Base-by-base conservation (phyloP, 164 flowering plant genomes). In the Stephania yunnanensis region DNA sequence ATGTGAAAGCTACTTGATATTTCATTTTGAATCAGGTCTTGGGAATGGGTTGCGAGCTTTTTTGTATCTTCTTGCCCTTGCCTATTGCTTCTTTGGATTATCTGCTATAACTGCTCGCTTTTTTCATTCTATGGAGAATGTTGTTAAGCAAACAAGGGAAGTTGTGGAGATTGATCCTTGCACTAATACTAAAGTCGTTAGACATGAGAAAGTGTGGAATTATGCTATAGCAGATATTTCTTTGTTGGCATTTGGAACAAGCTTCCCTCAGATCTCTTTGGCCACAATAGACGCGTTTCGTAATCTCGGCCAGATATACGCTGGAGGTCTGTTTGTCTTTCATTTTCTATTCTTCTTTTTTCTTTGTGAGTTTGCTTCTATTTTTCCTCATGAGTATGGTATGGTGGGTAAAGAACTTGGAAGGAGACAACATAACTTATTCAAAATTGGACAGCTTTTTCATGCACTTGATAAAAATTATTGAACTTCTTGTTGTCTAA, bases 251-350 rank as follows among this genome's bases (percentile, higher is more conserved):
- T 90, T 95, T 78, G 98, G 98, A 70, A 95, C 98, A 73, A 95
- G 98, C 87, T 95, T 95, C 78, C 97, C 98, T 65, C 98, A 91
- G 77, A 93, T 93, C 65, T 95, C 95, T 73, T 84, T 93, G 74
- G 95, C 97, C 46, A 91, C 92, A 10, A 91, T 93, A 76, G 97
- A 95, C 88, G 94, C 97, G 7, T 82, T 92, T 70, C 82, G 87
- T 44, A 95, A 93, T 81, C 52, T 95, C 63, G 95, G 97, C 25
- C 79, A 82, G 46, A 73, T 84, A 46, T 86, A 90, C 84, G 97
- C 98, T 75, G 97, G 98, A 91, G 97, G 98, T 95, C 74, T 71
- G 85, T 76, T 10, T 74, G 29, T 71, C 70, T 71, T 72, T 44
- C 48, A 46, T 71, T 66, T 74, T 69, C 19, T 0, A 4, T 30